Evolutionary conservation across 192 early-diverging fungal genomes (phyloP).

Genomic region (Backusella liffmaniae): DNA sequence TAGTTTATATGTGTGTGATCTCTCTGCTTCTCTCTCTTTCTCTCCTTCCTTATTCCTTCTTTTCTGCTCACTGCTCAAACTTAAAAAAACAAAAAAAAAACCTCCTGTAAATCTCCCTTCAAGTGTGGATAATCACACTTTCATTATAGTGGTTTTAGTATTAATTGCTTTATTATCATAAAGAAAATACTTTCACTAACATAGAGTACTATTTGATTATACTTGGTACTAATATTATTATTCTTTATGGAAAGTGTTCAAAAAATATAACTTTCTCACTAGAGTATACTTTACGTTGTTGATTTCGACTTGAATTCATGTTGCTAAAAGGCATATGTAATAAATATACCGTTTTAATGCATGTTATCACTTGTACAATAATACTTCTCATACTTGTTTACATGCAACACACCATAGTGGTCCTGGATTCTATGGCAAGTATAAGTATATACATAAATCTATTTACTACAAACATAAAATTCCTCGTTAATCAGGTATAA

Average conservation of each 20-base stretch:
- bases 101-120: constrained; percentile 9
- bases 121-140: no score
- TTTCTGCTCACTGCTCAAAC: background rate
- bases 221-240: no score
- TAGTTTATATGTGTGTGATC: background rate
- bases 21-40: background rate
- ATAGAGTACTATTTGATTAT: background rate
- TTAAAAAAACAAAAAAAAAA: background rate
- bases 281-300: no score
- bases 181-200: background rate
- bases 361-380: background rate
- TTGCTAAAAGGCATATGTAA: background rate
- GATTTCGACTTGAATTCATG: no score
- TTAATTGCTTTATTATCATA: background rate
- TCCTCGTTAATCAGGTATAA: no score
- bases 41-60: background rate
- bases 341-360: background rate
- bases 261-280: no score
- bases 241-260: no score
- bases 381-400: background rate
- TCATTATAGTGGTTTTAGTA: background rate
- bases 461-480: no score
- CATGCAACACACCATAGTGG: background rate
- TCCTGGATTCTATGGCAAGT: no score
- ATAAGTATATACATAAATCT: no score